Conservation (phyloP, 495 filamentous ascomycete species). For the Aspergillus leporis region DNA sequence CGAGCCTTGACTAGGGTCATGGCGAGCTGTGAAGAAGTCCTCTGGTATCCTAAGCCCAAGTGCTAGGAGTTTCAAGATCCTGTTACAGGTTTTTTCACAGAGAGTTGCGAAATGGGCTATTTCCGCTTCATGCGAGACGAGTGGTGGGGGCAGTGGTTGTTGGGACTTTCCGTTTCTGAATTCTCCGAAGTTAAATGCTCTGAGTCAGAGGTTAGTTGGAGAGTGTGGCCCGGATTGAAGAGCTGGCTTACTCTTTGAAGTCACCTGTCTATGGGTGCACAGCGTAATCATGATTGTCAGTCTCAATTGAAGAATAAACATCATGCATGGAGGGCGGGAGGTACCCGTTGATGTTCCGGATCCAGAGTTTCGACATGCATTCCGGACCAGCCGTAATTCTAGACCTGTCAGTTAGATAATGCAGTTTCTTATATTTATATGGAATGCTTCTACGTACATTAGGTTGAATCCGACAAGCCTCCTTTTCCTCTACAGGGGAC, state of each 20-base stretch:
- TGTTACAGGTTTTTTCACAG: constrained; percentile 73
- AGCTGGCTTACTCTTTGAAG: constrained; percentile 75
- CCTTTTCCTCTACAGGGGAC: constrained; percentile 70
- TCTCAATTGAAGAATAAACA: background rate
- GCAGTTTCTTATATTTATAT: background rate
- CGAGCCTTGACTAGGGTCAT: constrained; percentile 56
- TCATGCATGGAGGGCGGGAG: constrained; percentile 11
- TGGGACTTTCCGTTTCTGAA: constrained; percentile 71
- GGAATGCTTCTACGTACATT: constrained; percentile 47
- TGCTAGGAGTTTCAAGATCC: constrained; percentile 72
- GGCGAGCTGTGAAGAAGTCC: constrained; percentile 75
- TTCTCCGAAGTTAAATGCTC: constrained; percentile 90
- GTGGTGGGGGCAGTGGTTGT: constrained; percentile 71
- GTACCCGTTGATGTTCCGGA: constrained; percentile 76
- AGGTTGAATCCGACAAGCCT: constrained; percentile 66
- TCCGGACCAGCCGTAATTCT: constrained; percentile 85
- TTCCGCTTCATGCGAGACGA: constrained; percentile 59
- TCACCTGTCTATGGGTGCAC: constrained; percentile 67
- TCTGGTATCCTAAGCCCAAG: constrained; percentile 63
- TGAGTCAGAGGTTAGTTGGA: constrained; percentile 10
- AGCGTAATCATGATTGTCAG: constrained; percentile 13
- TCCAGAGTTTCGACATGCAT: constrained; percentile 90
- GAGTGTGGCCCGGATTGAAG: constrained; percentile 3
- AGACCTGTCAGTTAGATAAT: constrained; percentile 3
- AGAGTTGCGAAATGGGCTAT: constrained; percentile 63